A percentile compares a stretch with the other conserved stretches of the same genome.
These are phyloP conservation scores for Ophiobolus disseminans DNA, from an alignment of 2,329 filamentous ascomycete species.

Conservation along the genomic window DNA sequence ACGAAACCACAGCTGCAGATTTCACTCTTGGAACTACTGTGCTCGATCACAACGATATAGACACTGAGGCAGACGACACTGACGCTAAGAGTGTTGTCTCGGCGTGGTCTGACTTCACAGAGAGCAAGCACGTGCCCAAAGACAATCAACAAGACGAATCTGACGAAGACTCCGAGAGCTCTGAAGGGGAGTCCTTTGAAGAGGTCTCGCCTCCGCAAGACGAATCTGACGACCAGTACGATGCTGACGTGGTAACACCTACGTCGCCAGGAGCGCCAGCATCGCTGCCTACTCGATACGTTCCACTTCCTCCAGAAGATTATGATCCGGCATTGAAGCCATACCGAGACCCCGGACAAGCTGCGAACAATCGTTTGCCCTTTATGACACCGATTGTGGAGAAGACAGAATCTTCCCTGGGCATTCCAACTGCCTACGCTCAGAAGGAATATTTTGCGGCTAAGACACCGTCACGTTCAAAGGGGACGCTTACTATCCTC, in stretches of 20 bases:
- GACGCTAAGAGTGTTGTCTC: slow-evolving; percentile 63
- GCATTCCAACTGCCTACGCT: slow-evolving; percentile 54
- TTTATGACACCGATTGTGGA: slow-evolving; percentile 99
- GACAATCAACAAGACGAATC: slow-evolving; percentile 41
- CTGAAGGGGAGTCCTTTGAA: slow-evolving; percentile 46
- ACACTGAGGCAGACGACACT: slow-evolving; percentile 46
- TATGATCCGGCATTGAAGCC: slow-evolving; percentile 80
- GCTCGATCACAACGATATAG: slow-evolving; percentile 53
- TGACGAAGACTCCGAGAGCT: slow-evolving; percentile 45
- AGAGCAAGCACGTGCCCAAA: slow-evolving; percentile 72
- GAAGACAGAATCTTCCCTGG: slow-evolving; percentile 87
- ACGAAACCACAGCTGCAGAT: slow-evolving; percentile 64
- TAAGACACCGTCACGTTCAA: slow-evolving; percentile 78
- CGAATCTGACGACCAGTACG: slow-evolving; percentile 40
- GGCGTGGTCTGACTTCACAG: slow-evolving; percentile 89
- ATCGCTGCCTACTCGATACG: slow-evolving; percentile 66
- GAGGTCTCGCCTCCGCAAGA: slow-evolving; percentile 39
- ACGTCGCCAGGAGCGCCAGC: slow-evolving; percentile 50
- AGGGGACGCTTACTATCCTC: slow-evolving; percentile 48
- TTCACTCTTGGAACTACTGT: slow-evolving; percentile 51
- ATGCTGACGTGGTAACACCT: slow-evolving; percentile 55
- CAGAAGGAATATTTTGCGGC: slow-evolving; percentile 66
- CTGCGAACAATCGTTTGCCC: slow-evolving; percentile 88
- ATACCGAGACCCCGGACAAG: slow-evolving; percentile 79
- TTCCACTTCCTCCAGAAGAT: slow-evolving; percentile 84